A percentile compares a stretch with the other conserved stretches of the same genome.
phyloP scores from a whole-genome alignment of 306 rosid species.

The Echinosophora koreensis region DNA sequence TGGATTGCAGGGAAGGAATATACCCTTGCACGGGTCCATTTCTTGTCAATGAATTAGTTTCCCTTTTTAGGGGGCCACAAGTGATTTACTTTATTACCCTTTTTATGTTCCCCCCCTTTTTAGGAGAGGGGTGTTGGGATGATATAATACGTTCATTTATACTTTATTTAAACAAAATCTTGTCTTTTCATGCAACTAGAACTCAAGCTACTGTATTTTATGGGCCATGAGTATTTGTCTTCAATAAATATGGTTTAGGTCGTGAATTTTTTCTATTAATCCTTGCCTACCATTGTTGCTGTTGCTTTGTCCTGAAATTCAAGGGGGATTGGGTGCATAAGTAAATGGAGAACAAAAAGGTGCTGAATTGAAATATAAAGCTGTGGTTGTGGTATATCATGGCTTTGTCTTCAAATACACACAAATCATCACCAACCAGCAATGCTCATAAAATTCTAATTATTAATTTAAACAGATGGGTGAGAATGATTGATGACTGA shows the following conservation, averaged over 20 bases:
- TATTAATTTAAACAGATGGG: too few species aligned
- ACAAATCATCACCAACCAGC: too few species aligned
- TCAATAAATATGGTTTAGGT: neutral
- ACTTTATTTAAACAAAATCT: neutral
- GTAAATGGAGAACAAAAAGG: neutral
- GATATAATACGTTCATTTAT: constrained; percentile 9
- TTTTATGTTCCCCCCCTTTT: neutral
- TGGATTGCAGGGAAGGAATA: constrained; percentile 95
- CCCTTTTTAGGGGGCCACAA: neutral
- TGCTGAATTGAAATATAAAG: neutral
- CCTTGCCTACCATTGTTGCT: constrained; percentile 1
- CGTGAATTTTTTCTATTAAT: neutral
- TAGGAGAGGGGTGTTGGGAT: constrained; percentile 18
- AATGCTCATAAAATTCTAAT: too few species aligned
- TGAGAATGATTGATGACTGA: too few species aligned
- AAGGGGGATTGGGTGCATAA: neutral
- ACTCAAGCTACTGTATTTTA: constrained; percentile 37
- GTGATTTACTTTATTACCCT: constrained; percentile 44
- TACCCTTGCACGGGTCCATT: constrained; percentile 89
- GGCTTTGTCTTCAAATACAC: too few species aligned
- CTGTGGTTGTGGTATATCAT: too few species aligned
- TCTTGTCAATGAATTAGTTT: constrained; percentile 72
- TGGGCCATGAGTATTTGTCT: constrained; percentile 22
- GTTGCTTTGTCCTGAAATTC: constrained; percentile 6
- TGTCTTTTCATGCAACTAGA: constrained; percentile 32